These are phyloP conservation scores for Penicillium lagena DNA, from an alignment of 495 filamentous ascomycete species.

Conservation along the genomic window DNA sequence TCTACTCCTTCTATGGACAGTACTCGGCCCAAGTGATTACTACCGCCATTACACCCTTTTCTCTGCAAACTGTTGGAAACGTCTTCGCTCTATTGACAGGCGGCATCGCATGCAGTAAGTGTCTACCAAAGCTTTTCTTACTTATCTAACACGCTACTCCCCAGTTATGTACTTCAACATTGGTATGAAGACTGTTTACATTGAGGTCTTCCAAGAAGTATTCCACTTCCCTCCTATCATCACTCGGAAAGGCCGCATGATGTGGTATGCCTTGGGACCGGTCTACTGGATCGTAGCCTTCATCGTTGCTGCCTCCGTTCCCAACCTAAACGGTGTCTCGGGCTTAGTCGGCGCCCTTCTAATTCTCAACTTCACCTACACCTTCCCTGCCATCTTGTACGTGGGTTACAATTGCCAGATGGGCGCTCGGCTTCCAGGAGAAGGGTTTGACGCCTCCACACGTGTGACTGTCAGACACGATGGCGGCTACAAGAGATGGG, in stretches of 20 bases:
- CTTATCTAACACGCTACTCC: background rate
- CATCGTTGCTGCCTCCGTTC: slow-evolving; percentile 38
- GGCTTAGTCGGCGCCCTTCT: slow-evolving; percentile 22
- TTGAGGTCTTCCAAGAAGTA: slow-evolving; percentile 48
- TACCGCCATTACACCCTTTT: slow-evolving; percentile 41
- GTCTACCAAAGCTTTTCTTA: too few relatives aligned
- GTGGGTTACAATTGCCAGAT: slow-evolving; percentile 35
- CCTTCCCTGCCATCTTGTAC: slow-evolving; percentile 36
- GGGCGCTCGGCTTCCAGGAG: slow-evolving; percentile 30
- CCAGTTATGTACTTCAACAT: slow-evolving; percentile 44
- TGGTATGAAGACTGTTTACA: slow-evolving; percentile 56
- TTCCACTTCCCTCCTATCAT: slow-evolving; percentile 42
- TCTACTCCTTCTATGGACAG: slow-evolving; percentile 38
- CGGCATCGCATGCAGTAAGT: slow-evolving; percentile 36
- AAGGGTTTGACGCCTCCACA: slow-evolving; percentile 41
- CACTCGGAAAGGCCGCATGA: slow-evolving; percentile 35
- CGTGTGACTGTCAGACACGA: slow-evolving; percentile 26
- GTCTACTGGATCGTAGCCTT: slow-evolving; percentile 53
- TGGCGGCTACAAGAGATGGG: slow-evolving; percentile 28
- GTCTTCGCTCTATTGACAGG: slow-evolving; percentile 45
- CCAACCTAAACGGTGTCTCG: slow-evolving; percentile 33
- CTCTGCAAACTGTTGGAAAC: slow-evolving; percentile 49
- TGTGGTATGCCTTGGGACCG: slow-evolving; percentile 46
- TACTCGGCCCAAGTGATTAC: slow-evolving; percentile 40
- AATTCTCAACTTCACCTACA: slow-evolving; percentile 42